Evolutionary conservation across 768 basidiomycete genomes (phyloP).

Genomic region (Amanita fuliginea): DNA sequence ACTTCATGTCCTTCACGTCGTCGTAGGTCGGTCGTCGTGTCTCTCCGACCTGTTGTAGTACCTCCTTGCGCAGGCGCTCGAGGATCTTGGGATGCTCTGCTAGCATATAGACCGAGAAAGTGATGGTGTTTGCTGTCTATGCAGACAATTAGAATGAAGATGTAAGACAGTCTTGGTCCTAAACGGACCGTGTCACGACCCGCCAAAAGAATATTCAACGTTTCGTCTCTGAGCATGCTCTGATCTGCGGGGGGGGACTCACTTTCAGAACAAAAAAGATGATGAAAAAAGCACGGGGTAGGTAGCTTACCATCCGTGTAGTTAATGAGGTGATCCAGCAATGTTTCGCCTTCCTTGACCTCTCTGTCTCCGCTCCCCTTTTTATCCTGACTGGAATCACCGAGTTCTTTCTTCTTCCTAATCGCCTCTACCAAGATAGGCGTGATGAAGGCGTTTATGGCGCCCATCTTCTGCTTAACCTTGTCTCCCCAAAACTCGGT

Average conservation of each 20-base stretch:
- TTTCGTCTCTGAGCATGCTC: conserved; percentile 30
- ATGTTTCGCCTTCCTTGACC: conserved; percentile 27
- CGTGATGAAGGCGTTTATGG: conserved; percentile 37
- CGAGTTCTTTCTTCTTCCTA: conserved; percentile 18
- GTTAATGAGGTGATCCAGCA: conserved; percentile 39
- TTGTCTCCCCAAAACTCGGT: conserved; percentile 40
- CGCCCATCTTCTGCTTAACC: conserved; percentile 27
- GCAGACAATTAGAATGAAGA: neutral
- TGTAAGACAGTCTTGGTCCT: too few relatives aligned
- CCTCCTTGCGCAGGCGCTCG: conserved; percentile 27
- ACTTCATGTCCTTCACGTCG: conserved; percentile 36
- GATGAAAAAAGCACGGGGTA: neutral
- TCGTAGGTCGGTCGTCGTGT: conserved; percentile 27
- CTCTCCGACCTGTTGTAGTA: conserved; percentile 27
- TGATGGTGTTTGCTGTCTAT: conserved; percentile 28
- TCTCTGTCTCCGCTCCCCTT: conserved; percentile 13
- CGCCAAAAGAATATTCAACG: conserved; percentile 45
- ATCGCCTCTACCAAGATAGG: conserved; percentile 38
- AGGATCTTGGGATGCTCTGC: conserved; percentile 31
- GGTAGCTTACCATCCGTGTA: conserved; percentile 33
- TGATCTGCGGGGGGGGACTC: conserved; percentile 11
- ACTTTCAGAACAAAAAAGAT: neutral
- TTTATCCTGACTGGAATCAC: neutral
- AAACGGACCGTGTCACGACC: conserved; percentile 40
- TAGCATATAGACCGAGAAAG: conserved; percentile 33